phyloP scores from a whole-genome alignment of 2,329 filamentous ascomycete species.

The Aschersonia sp. region DNA sequence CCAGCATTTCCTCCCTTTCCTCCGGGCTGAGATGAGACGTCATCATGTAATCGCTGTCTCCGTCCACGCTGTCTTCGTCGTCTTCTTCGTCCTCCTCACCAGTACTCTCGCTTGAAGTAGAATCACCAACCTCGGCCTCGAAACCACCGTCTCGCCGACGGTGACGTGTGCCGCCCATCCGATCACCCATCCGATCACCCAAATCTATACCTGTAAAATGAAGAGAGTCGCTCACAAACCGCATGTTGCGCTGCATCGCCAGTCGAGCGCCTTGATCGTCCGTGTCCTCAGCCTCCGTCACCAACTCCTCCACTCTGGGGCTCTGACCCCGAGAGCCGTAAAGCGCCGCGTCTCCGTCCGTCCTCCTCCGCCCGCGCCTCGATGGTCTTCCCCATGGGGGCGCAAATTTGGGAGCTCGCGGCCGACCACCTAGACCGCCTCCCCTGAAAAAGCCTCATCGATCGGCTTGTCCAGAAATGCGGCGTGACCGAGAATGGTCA shows the following conservation, averaged over 20 bases:
- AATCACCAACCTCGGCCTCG: conserved; percentile 21
- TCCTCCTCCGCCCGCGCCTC: conserved; percentile 62
- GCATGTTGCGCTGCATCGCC: conserved; percentile 27
- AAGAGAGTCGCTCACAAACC: conserved; percentile 45
- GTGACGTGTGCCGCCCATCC: conserved; percentile 20
- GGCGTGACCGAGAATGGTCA: conserved; percentile 89
- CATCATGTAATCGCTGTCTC: conserved; percentile 19
- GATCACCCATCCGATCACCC: conserved; percentile 30
- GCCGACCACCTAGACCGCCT: conserved; percentile 99
- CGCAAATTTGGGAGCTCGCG: conserved; percentile 92
- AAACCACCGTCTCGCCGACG: conserved; percentile 17
- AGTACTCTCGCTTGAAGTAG: conserved; percentile 11
- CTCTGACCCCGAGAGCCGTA: conserved; percentile 19
- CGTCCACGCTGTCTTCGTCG: conserved; percentile 21
- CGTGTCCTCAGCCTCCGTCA: conserved; percentile 40
- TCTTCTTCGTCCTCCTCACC: conserved; percentile 24
- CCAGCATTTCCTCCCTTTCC: conserved; percentile 59
- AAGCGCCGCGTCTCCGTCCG: conserved; percentile 29
- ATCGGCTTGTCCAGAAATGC: conserved; percentile 96
- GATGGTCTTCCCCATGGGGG: conserved; percentile 99
- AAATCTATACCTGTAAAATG: conserved; percentile 46
- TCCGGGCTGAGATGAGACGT: conserved; percentile 34
- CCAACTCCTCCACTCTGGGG: conserved; percentile 50
- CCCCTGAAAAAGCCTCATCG: conserved; percentile 99
- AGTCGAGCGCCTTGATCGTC: conserved; percentile 41